Evolutionary conservation across 352 stramenopile genomes (phyloP), one percentile per base, ranked within the genome.

Genomic region (Globisporangium cylindrosporum): DNA sequence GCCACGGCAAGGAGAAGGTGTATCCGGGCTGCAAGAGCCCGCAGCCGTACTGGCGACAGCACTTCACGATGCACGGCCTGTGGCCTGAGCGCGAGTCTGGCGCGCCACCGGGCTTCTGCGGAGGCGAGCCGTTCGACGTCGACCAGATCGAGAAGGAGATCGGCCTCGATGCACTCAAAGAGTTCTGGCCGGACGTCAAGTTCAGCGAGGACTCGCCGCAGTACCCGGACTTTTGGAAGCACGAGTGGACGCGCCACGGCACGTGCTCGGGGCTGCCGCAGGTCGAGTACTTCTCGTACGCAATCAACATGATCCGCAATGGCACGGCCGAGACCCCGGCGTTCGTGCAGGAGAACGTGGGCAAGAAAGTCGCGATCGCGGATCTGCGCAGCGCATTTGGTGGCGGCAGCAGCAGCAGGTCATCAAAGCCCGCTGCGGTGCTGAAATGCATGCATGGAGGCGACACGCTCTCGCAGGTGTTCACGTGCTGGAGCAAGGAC

Each of bases 191-290:
- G 20, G 84, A 97, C 71, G 90, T 97, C 71, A 95, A 97, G 73
- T 79, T 78, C 71, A 66, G 53, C 59, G 72, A 78, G 48, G 54
- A 62, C 12, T 86, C 80, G 15, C 73, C 75, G 1, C 60, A 81
- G 73, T 96, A 90, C 78, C 76, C 73, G 25, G 79, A 90, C 43
- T 98, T 98, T 68, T 98, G 93, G 93, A 80, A 88, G 64, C 94
- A 98, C 73, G 94, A 98, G 73, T 98, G 94, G 94, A 89, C 73
- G 24, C 94, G 95, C 59, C 94, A 98, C 70, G 94, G 94, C 34
- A 98, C 94, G 55, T 98, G 94, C 79, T 95, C 89, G 12, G 91
- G 91, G 0, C 78, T 98, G 6, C 65, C 73, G 24, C 87, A 98
- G 74, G 67, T 88, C 43, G 77, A 80, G 38, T 98, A 97, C 77